Evolutionary conservation across 306 rosid genomes (phyloP), one percentile per base, ranked within the genome.

Genomic region (Cicer pinnatifidum): DNA sequence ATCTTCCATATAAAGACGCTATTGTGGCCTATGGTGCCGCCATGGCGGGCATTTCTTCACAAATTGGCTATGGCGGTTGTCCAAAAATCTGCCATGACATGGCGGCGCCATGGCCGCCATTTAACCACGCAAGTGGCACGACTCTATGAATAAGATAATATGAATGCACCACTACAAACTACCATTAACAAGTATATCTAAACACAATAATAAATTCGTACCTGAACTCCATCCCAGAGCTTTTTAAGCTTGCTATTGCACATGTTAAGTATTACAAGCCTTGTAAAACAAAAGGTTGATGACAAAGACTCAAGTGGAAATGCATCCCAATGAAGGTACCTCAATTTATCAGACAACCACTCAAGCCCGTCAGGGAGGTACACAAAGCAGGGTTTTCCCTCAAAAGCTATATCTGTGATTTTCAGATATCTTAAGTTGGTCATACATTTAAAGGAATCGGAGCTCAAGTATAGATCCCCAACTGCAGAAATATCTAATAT

Each of bases 181-280:
- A 51, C 15, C 20, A n/a, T 6, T 50, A 13, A 46, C 51, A 46
- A 11, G 16, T 47, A 51, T 7, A 37, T 7, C 3, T 4, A 63
- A 17, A 66, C 11, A 43, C 11, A 23, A 20, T 11, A 68, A 1
- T 13, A 10, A 9, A 62, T n/a, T 0, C 5, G 1, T 47, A 68
- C 73, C 73, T 48, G 73, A n/a, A 68, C 17, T 68, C 73, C 73
- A 47, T 48, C 45, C 59, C 73, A 68, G 0, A 68, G 59, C 33
- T 48, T 68, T 47, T 2, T 28, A 47, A 69, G 15, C 5, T 33
- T 8, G 67, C 72, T 75, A 0, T 0, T 0, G 0, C 0, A 1
- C 76, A 80, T 59, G 6, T 0, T 3, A 60, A 80, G 19, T 8
- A 6, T 1, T n/a, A 71, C 66, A 40, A 71, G 75, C 9, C 0